phyloP scores from a whole-genome alignment of 2,329 filamentous ascomycete genomes.

The Microsporum audouinii region DNA sequence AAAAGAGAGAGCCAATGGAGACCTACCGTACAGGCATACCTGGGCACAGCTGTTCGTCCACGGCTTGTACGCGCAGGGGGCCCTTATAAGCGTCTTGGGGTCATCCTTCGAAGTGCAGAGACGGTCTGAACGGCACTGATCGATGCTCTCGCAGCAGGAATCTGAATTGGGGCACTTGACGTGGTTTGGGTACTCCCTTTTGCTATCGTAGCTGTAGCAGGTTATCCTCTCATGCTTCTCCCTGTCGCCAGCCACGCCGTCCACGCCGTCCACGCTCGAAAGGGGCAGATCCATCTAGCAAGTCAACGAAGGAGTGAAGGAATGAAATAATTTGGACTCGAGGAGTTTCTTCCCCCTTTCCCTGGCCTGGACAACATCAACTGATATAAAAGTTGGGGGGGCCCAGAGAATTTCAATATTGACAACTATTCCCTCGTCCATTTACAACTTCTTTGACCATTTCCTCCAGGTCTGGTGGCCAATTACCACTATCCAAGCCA shows the following conservation, averaged over 20 bases:
- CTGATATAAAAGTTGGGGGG: neutral
- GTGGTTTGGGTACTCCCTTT: neutral
- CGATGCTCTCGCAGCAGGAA: constrained; percentile 1
- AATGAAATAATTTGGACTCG: neutral
- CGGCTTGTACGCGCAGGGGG: constrained; percentile 1
- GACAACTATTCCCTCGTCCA: neutral
- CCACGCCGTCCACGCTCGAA: neutral
- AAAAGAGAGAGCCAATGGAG: neutral
- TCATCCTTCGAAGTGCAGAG: neutral
- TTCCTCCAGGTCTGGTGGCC: neutral
- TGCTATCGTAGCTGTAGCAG: constrained; percentile 1
- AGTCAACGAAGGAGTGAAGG: neutral
- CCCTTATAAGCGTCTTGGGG: neutral
- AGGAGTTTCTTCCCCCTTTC: neutral
- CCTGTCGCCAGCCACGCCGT: neutral
- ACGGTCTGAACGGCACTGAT: constrained; percentile 1
- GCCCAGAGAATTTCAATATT: neutral
- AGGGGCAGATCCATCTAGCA: neutral
- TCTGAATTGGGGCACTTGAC: neutral
- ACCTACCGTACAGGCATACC: constrained; percentile 1
- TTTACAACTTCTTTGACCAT: neutral
- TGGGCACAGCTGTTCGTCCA: constrained; percentile 3
- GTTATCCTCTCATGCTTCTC: neutral
- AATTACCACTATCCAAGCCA: neutral
- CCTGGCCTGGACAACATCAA: neutral